Evolutionary conservation across 495 filamentous ascomycete genomes (phyloP).

Genomic region (Hypoxylon cercidicola): DNA sequence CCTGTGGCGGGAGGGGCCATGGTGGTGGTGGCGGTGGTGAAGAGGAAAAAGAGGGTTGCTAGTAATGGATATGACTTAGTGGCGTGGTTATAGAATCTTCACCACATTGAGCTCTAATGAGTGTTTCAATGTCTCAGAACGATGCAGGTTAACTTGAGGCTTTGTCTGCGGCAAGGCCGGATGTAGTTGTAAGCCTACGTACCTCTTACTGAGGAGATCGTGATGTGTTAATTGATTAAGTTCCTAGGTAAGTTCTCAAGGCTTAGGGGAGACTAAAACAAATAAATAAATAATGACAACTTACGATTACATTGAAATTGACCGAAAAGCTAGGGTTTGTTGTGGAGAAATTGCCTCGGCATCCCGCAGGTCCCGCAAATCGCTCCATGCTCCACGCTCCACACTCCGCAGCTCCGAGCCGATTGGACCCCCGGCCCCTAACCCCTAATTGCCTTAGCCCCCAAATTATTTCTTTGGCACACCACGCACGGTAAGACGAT

Average conservation of each 20-base stretch:
- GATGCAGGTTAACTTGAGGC: no score
- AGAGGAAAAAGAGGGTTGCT: conserved; percentile 5
- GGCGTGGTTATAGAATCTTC: no score
- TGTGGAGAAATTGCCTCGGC: conserved; percentile 33
- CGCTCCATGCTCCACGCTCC: conserved; percentile 16
- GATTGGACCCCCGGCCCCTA: background rate
- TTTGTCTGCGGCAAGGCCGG: no score
- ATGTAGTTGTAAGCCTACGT: no score
- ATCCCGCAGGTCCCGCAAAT: conserved; percentile 19
- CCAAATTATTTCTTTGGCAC: no score
- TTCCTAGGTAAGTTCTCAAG: no score
- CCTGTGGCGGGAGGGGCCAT: conserved; percentile 18
- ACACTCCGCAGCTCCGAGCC: conserved; percentile 22
- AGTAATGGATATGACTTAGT: no score
- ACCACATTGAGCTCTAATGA: no score
- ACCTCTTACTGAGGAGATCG: no score
- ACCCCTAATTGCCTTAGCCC: conserved; percentile 6
- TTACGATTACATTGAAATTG: background rate
- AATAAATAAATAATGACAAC: background rate
- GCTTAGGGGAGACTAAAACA: no score
- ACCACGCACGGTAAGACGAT: background rate
- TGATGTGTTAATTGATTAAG: no score
- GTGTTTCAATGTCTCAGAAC: no score
- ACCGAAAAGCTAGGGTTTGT: conserved; percentile 15
- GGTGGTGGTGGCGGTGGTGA: conserved; percentile 37